Conservation (phyloP, 768 basidiomycete genomes). For the Boletus tylopilopsis region DNA sequence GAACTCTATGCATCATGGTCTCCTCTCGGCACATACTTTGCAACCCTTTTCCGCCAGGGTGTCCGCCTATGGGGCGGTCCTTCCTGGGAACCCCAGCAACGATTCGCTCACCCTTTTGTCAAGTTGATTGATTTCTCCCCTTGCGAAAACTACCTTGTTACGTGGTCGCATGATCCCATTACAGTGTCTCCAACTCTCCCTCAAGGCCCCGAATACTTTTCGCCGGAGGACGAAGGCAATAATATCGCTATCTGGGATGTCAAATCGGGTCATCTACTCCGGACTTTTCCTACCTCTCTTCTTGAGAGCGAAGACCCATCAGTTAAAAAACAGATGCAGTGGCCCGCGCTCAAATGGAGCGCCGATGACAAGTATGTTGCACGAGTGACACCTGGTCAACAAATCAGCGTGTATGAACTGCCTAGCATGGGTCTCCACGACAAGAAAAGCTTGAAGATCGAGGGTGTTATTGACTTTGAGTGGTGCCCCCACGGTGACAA, state of each 20-base stretch:
- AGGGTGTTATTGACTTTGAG: conserved; percentile 96
- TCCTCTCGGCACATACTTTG: conserved; percentile 90
- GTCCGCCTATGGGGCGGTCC: conserved; percentile 94
- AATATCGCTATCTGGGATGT: conserved; percentile 98
- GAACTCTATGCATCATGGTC: conserved; percentile 98
- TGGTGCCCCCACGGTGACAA: conserved; percentile 95
- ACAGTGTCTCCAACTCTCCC: conserved; percentile 75
- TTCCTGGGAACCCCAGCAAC: conserved; percentile 83
- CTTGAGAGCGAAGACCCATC: conserved; percentile 55
- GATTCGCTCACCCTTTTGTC: conserved; percentile 93
- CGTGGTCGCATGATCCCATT: conserved; percentile 95
- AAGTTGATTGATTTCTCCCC: conserved; percentile 97
- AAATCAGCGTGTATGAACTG: conserved; percentile 95
- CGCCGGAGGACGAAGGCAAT: conserved; percentile 94
- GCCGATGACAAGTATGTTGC: conserved; percentile 94
- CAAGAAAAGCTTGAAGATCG: conserved; percentile 96
- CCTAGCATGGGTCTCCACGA: conserved; percentile 92
- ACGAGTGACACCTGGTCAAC: conserved; percentile 81
- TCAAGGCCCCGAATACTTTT: conserved; percentile 83
- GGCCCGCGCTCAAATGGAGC: conserved; percentile 98
- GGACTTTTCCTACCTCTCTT: conserved; percentile 77
- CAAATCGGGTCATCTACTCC: conserved; percentile 86
- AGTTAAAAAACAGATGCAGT: conserved; percentile 80
- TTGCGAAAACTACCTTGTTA: conserved; percentile 93
- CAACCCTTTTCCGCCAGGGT: conserved; percentile 92